phyloP scores from a whole-genome alignment of 768 basidiomycete genomes.

The Rhodotorula kratochvilovae region DNA sequence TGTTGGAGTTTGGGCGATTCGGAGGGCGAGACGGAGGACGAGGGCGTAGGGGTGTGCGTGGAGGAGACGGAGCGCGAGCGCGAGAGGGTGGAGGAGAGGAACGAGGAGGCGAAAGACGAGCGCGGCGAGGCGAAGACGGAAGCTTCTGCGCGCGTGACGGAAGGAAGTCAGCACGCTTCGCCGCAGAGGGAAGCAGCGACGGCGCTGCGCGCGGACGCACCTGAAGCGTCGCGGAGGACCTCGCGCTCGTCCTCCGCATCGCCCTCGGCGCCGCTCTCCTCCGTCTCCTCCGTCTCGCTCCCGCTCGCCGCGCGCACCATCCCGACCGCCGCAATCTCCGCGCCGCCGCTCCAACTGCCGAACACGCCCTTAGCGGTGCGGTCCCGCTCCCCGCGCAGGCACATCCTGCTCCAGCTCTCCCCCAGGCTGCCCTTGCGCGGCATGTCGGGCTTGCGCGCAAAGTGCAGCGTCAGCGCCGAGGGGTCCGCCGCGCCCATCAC shows the following conservation, averaged over 20 bases:
- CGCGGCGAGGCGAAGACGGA: background rate
- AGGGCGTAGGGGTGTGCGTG: background rate
- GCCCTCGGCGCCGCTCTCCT: background rate
- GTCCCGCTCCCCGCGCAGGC: background rate
- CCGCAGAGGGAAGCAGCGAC: no score
- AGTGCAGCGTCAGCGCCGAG: background rate
- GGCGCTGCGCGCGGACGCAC: background rate
- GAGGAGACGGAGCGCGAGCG: constrained; percentile 1
- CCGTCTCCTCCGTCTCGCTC: background rate
- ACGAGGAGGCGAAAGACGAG: background rate
- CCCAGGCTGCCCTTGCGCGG: background rate
- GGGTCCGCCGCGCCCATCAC: background rate
- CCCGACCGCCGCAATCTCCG: no score
- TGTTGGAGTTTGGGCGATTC: background rate
- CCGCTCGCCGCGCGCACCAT: background rate
- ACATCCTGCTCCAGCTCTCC: background rate
- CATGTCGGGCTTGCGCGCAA: background rate
- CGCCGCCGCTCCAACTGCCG: background rate
- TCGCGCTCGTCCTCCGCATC: background rate
- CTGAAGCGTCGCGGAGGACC: background rate
- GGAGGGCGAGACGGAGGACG: background rate
- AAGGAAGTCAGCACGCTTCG: background rate
- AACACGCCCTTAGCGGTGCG: background rate
- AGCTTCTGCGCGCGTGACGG: background rate
- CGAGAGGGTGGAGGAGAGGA: background rate